Evolutionary conservation across 345 rosid species (phyloP).

Genomic region (Rhodomyrtus tomentosa): DNA sequence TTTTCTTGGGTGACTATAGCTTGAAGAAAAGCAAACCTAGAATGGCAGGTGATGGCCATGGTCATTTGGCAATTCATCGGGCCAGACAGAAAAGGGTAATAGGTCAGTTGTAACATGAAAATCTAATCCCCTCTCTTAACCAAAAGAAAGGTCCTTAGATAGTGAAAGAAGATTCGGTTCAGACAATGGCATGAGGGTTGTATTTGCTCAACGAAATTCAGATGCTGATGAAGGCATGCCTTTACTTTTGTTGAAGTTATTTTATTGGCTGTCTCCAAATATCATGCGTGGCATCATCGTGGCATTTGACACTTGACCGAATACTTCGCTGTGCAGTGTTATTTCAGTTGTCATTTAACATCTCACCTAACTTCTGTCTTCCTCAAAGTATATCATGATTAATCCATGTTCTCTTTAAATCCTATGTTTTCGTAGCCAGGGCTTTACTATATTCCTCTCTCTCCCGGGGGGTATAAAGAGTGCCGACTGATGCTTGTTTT

Average conservation of each 20-base stretch:
- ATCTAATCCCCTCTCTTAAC: slow-evolving; percentile 23
- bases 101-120: slow-evolving; percentile 37
- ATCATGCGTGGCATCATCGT: not conserved
- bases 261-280: not conserved
- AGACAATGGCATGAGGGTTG: slow-evolving; percentile 73
- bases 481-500: not conserved
- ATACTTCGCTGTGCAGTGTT: not conserved
- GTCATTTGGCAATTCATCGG: not conserved
- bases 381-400: not conserved
- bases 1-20: not conserved
- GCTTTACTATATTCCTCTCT: not conserved
- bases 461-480: too few relatives aligned
- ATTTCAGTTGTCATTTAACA: not conserved
- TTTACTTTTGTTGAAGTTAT: not conserved
- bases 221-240: slow-evolving; percentile 76
- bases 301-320: not conserved
- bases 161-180: slow-evolving; percentile 59
- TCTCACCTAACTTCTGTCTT: not conserved
- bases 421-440: not conserved
- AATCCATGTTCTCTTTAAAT: not conserved
- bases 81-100: slow-evolving; percentile 28
- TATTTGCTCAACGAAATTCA: slow-evolving; percentile 89
- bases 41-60: not conserved
- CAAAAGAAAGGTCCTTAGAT: slow-evolving; percentile 17
- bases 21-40: not conserved